Conservation (phyloP, 306 rosid genomes). For the Cucumis hystrix region DNA sequence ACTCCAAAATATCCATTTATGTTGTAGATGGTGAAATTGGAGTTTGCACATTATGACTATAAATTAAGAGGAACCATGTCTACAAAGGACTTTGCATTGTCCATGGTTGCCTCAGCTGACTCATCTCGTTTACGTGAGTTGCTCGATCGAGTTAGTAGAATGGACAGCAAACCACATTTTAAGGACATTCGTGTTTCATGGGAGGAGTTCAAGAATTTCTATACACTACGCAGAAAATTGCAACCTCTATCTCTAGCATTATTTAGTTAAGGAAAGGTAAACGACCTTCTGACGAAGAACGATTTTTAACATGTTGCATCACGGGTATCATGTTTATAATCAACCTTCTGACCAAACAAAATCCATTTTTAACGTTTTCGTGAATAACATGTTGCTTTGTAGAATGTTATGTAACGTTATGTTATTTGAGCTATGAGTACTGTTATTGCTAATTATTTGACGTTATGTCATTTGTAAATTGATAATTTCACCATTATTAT, state of each 20-base stretch:
- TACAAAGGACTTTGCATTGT: slow-evolving; percentile 78
- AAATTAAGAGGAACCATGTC: slow-evolving; percentile 47
- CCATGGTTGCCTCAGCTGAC: slow-evolving; percentile 89
- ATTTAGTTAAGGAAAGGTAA: slow-evolving; percentile 69
- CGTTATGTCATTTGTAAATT: no score
- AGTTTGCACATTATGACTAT: slow-evolving; percentile 84
- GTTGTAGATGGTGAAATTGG: slow-evolving; percentile 57
- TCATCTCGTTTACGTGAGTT: slow-evolving; percentile 38
- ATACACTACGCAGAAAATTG: slow-evolving; percentile 51
- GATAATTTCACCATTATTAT: no score
- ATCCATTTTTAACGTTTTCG: no score
- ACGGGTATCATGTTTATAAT: slow-evolving; percentile 27
- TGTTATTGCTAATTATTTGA: no score
- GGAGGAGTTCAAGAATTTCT: slow-evolving; percentile 72
- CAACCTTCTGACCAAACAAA: neutral
- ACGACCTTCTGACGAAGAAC: slow-evolving; percentile 45
- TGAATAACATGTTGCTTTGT: no score
- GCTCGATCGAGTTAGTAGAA: slow-evolving; percentile 47
- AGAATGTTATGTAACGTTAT: no score
- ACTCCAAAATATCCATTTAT: neutral
- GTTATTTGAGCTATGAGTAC: no score
- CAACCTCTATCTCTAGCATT: slow-evolving; percentile 71
- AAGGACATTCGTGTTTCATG: slow-evolving; percentile 43
- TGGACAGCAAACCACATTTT: slow-evolving; percentile 30
- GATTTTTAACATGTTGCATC: slow-evolving; percentile 84